These are phyloP conservation scores for Cafeteria roenbergensis DNA, from an alignment of 108 stramenopile species.

Conservation along the genomic window DNA sequence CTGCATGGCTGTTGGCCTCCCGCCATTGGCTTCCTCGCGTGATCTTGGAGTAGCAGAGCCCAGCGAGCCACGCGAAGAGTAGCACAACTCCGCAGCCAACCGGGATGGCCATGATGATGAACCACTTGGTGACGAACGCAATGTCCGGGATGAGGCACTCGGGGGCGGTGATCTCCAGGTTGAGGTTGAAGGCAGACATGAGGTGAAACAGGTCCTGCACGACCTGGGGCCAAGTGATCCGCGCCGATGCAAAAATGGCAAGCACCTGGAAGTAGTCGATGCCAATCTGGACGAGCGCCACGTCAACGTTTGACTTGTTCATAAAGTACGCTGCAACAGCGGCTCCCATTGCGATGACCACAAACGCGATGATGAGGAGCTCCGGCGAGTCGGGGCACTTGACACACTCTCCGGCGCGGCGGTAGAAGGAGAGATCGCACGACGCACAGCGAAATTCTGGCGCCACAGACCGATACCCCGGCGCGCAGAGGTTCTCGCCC, in stretches of 20 bases:
- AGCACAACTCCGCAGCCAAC: conserved; percentile 5
- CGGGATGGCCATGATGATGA: conserved; percentile 20
- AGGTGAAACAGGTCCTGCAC: conserved; percentile 10
- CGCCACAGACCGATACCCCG: conserved; percentile 4
- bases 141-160: conserved; percentile 25
- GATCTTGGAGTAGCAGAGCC: background rate
- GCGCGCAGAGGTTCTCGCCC: conserved; percentile 28
- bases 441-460: conserved; percentile 12
- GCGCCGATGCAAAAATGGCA: conserved; percentile 17
- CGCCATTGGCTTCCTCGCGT: background rate
- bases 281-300: conserved; percentile 23
- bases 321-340: conserved; percentile 17
- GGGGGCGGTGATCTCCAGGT: conserved; percentile 27
- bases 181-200: conserved; percentile 27
- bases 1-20: conserved; percentile 5
- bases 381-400: conserved; percentile 24
- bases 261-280: conserved; percentile 34
- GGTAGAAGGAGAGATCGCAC: conserved; percentile 19
- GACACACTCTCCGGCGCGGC: conserved; percentile 19
- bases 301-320: conserved; percentile 24
- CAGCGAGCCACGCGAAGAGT: conserved; percentile 7
- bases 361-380: conserved; percentile 16
- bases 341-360: conserved; percentile 7
- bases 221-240: conserved; percentile 24
- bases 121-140: conserved; percentile 28